Conservation (phyloP, 805 yeast genomes). For the Hyphopichia homilentoma region DNA sequence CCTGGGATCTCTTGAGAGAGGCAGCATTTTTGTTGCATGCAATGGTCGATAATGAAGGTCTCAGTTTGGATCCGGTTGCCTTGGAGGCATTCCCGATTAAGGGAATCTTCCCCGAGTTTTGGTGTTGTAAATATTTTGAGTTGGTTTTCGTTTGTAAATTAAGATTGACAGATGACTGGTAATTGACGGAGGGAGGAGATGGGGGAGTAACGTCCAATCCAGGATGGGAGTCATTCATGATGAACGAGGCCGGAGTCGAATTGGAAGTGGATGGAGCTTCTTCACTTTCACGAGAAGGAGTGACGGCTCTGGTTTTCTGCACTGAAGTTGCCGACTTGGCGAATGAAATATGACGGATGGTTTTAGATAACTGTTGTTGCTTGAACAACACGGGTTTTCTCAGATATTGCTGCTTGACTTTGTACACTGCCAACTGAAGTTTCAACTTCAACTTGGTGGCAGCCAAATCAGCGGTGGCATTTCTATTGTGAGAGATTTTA, state of each 20-base stretch:
- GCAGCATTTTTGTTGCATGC: slow-evolving; percentile 6
- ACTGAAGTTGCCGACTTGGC: neutral
- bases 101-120: too few species aligned
- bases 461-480: slow-evolving; percentile 35
- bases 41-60: slow-evolving; percentile 16
- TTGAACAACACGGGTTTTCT: slow-evolving; percentile 8
- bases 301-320: slow-evolving; percentile 3
- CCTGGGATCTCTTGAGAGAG: slow-evolving; percentile 2
- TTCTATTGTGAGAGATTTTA: slow-evolving; percentile 9
- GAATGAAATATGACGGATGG: slow-evolving; percentile 1
- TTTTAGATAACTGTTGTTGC: too few species aligned
- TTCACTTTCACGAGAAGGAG: slow-evolving; percentile 7
- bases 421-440: slow-evolving; percentile 39
- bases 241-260: slow-evolving; percentile 3
- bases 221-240: slow-evolving; percentile 1
- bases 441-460: slow-evolving; percentile 42
- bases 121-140: too few species aligned
- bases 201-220: slow-evolving; percentile 4
- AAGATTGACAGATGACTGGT: slow-evolving; percentile 16
- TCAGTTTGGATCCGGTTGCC: slow-evolving; percentile 1
- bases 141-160: slow-evolving; percentile 17
- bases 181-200: slow-evolving; percentile 1
- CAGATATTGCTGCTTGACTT: slow-evolving; percentile 21
- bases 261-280: slow-evolving; percentile 6
- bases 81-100: too few species aligned